Evolutionary conservation across 2,329 filamentous ascomycete species (phyloP), one percentile per base, ranked within the genome.

Genomic region (Hawksworthiomyces lignivorus): DNA sequence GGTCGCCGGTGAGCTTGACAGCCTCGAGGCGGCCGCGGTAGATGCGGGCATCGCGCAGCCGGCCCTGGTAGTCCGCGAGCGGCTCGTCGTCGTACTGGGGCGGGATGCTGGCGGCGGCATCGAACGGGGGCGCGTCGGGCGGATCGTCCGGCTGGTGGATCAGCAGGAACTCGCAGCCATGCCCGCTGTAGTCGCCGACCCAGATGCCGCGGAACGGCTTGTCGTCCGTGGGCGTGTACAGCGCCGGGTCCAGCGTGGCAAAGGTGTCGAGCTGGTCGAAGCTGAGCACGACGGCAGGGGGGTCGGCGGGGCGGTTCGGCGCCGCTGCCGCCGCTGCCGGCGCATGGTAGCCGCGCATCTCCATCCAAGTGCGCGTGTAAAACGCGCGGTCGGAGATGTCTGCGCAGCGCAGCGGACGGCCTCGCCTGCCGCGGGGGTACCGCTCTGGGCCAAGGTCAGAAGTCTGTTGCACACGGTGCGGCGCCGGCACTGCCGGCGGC

Each of bases 191-290:
- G 58, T 96, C 89, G 1, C 89, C 89, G 14, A 88, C 83, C 84
- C 87, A 97, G 22, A 98, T 87, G 0, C 90, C 90, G 48, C 87
- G 80, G 68, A 82, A 96, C 0, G 88, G 89, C 57, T 88, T 90
- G 41, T 80, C 71, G 9, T 65, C 59, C 0, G 88, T 94, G 0
- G 90, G 87, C 0, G 80, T 92, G 57, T 94, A 96, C n/a, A 83
- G 62, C 3, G 65, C 65, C 4, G 80, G 75, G 32, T 87, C 79
- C 2, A 97, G 67, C 0, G 88, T 94, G 7, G 77, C 68, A 48
- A 75, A 82, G 0, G 84, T 87, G 52, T 78, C 61, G 30, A 79
- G 52, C 43, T 73, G 67, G 51, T 78, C 73, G 12, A 39, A 31
- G 2, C 20, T 24, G 15, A 35, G n/a, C n/a, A n/a, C n/a, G n/a